Percentiles rank a stretch among this genome's conserved stretches.
Evolutionary conservation across 208 protist genomes (phyloP).

Genomic region (Wallacemonas sp.): DNA sequence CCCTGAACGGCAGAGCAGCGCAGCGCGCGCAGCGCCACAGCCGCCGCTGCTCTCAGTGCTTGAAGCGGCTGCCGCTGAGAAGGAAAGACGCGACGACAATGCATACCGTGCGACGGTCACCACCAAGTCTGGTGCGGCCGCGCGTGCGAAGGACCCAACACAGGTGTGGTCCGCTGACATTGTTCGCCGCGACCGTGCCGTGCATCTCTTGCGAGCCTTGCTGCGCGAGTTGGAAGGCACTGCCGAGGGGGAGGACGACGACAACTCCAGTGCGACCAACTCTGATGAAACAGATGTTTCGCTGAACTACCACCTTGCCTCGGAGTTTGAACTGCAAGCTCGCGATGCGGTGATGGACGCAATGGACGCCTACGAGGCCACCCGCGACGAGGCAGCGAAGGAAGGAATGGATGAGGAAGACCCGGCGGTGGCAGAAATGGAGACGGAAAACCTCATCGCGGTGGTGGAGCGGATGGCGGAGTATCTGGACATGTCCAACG

Average conservation of each 20-base stretch:
- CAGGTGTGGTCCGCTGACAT: conserved; percentile 21
- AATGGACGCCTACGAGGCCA: conserved; percentile 34
- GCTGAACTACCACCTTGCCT: conserved; percentile 72
- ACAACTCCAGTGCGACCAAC: conserved; percentile 26
- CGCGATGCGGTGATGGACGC: conserved; percentile 61
- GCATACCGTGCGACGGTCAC: background rate
- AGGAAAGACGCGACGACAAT: background rate
- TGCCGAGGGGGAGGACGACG: conserved; percentile 18
- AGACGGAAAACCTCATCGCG: conserved; percentile 18
- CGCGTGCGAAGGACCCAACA: background rate
- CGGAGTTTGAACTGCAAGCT: conserved; percentile 53
- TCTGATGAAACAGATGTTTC: conserved; percentile 69
- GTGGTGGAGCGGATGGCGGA: conserved; percentile 44
- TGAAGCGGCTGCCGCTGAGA: background rate
- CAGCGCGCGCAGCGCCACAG: background rate
- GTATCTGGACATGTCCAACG: conserved; percentile 82
- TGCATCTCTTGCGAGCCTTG: conserved; percentile 49
- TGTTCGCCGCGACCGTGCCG: conserved; percentile 35
- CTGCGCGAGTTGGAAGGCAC: conserved; percentile 33
- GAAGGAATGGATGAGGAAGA: background rate
- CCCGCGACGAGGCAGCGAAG: conserved; percentile 10
- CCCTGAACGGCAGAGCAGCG: background rate
- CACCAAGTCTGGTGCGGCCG: background rate
- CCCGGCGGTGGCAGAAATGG: conserved; percentile 1
- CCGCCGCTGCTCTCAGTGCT: background rate